These are phyloP conservation scores for Penicillium desertorum DNA, from an alignment of 495 filamentous ascomycete genomes.

Conservation along the genomic window DNA sequence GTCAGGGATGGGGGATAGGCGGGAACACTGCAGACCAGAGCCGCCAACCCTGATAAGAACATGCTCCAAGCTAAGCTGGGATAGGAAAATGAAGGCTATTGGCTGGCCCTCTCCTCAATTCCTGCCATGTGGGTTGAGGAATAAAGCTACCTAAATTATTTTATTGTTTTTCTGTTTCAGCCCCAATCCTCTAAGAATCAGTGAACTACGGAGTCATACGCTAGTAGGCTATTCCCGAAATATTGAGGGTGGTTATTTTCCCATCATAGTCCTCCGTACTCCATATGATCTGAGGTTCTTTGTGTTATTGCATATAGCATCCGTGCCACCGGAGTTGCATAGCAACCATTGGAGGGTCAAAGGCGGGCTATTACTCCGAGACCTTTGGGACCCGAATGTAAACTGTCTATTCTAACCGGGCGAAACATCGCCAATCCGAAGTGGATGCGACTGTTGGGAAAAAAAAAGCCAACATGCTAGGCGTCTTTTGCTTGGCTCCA, in stretches of 20 bases:
- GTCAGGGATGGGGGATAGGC: conserved; percentile 2
- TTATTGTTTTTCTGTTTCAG: not conserved
- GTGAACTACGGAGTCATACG: no score
- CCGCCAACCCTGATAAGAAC: conserved; percentile 9
- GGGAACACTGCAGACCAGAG: conserved; percentile 9
- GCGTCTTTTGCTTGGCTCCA: not conserved
- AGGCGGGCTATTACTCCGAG: not conserved
- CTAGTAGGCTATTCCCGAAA: not conserved
- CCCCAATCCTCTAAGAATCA: not conserved
- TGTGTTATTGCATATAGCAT: not conserved
- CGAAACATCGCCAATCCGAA: conserved; percentile 2
- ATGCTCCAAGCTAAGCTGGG: not conserved
- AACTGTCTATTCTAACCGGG: not conserved
- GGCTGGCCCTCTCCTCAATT: not conserved
- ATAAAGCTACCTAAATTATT: not conserved
- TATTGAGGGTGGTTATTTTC: not conserved
- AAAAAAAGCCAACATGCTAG: not conserved
- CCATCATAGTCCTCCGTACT: not conserved
- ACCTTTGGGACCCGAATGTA: not conserved
- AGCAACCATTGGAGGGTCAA: not conserved
- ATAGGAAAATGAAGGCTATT: conserved; percentile 8
- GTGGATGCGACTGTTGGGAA: not conserved
- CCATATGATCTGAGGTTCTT: not conserved
- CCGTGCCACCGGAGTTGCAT: not conserved
- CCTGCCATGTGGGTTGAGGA: not conserved